Percentiles rank a stretch among this genome's conserved stretches.
Evolutionary conservation across 805 yeast genomes (phyloP).

Genomic region (Lipomyces starkeyi): DNA sequence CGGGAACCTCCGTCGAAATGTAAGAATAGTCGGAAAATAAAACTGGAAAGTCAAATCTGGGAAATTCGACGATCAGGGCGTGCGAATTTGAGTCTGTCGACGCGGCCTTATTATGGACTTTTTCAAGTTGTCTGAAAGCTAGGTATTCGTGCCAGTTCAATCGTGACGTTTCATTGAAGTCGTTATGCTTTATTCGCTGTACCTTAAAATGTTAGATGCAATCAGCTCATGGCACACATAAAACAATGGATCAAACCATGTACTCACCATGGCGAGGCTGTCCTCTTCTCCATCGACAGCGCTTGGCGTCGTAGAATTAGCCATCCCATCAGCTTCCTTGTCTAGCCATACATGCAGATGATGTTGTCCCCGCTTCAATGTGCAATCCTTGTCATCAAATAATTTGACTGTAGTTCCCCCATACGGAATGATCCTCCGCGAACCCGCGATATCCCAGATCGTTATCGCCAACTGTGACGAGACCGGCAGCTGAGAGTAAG

Average conservation of each 20-base stretch:
- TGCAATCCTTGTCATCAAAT: slow-evolving; percentile 61
- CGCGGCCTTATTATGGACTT: slow-evolving; percentile 41
- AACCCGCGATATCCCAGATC: slow-evolving; percentile 71
- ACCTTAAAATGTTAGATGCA: too few relatives aligned
- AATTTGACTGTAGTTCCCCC: slow-evolving; percentile 66
- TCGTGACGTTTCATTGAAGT: slow-evolving; percentile 65
- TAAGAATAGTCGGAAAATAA: slow-evolving; percentile 67
- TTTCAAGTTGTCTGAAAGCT: slow-evolving; percentile 61
- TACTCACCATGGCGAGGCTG: slow-evolving; percentile 51
- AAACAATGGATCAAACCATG: not conserved
- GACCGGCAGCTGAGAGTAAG: slow-evolving; percentile 71
- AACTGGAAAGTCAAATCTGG: slow-evolving; percentile 72
- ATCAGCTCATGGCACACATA: not conserved
- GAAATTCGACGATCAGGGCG: slow-evolving; percentile 61
- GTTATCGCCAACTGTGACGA: slow-evolving; percentile 64
- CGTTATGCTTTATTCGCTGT: slow-evolving; percentile 56
- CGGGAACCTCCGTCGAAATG: slow-evolving; percentile 24
- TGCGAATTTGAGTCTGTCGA: slow-evolving; percentile 38
- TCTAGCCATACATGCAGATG: slow-evolving; percentile 55
- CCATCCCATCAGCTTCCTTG: slow-evolving; percentile 45
- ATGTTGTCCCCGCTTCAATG: slow-evolving; percentile 76
- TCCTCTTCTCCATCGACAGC: slow-evolving; percentile 50
- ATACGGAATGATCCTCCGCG: slow-evolving; percentile 55
- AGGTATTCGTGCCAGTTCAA: slow-evolving; percentile 78
- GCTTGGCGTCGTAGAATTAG: slow-evolving; percentile 42